Evolutionary conservation across 192 early-diverging fungal genomes (phyloP), one percentile per base, ranked within the genome.

Genomic region (Pilaira anomala): DNA sequence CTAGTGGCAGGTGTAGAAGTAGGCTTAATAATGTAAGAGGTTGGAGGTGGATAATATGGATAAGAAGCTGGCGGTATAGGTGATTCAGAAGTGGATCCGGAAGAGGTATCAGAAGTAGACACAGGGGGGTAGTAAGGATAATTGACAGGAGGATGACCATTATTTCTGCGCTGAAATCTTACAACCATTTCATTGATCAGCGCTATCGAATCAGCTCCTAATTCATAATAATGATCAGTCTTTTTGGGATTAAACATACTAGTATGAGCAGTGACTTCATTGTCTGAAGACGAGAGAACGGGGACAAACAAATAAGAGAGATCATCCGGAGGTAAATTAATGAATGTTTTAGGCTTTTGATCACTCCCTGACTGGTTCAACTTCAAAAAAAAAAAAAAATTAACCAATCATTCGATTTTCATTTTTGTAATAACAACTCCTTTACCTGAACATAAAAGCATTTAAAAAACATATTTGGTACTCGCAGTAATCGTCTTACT

Each of bases 391-490:
- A 9, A 0, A 24, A 29, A 48, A 48, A 29, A 62, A 24, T 4
- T 44, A 48, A 21, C 42, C 3, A 12, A 19, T 42, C 19, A 57
- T 25, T 21, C 5, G 30, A 40, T 33, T 13, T 40, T 7, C n/a
- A n/a, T n/a, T n/a, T n/a, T n/a, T n/a, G n/a, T n/a, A n/a, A n/a
- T n/a, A n/a, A n/a, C n/a, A n/a, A n/a, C n/a, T n/a, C n/a, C n/a
- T n/a, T n/a, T n/a, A 61, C 67, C 36, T 62, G 51, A 9, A 69
- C 44, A 49, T 74, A 74, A 49, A 64, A 74, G 41, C 67, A 74
- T 16, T 49, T 59, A 30, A 74, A 68, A 6, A 65, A 48, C 1
- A 74, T 36, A 45, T 74, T 50, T 2, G 66, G 66, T 19, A 74
- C 40, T 36, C 55, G 41, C n/a, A 64, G 8, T n/a, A 74, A 36